These are phyloP conservation scores for Sporothrix brasiliensis DNA, from an alignment of 2,329 filamentous ascomycete genomes.

Conservation along the genomic window DNA sequence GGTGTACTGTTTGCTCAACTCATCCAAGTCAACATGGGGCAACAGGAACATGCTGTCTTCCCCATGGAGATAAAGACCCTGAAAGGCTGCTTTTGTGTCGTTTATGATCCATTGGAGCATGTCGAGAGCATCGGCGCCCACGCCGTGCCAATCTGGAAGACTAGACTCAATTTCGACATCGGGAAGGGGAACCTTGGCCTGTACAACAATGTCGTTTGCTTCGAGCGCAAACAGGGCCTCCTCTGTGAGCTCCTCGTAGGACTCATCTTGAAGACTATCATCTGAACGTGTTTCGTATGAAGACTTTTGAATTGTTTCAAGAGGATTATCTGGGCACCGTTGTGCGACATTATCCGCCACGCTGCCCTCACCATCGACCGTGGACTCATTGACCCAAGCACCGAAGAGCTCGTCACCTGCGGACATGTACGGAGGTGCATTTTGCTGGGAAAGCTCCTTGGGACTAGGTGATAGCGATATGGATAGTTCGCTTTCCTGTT, in stretches of 20 bases:
- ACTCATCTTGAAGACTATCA: background rate
- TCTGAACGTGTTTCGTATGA: background rate
- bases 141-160: background rate
- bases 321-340: no score
- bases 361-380: background rate
- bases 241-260: background rate
- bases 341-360: background rate
- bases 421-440: background rate
- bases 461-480: background rate
- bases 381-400: background rate
- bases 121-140: background rate
- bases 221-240: slow-evolving; percentile 18
- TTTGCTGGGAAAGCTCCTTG: no score
- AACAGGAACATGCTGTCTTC: background rate
- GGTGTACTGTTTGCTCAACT: background rate
- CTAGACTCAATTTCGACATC: background rate
- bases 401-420: background rate
- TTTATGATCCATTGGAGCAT: slow-evolving; percentile 27
- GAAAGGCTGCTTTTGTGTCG: background rate
- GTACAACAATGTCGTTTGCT: slow-evolving; percentile 3
- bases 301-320: no score
- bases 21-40: background rate
- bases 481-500: background rate
- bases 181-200: slow-evolving; percentile 29
- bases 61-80: background rate